These are phyloP conservation scores for Albatrellus sp. DNA, from an alignment of 1,284 basidiomycete species.

Conservation along the genomic window DNA sequence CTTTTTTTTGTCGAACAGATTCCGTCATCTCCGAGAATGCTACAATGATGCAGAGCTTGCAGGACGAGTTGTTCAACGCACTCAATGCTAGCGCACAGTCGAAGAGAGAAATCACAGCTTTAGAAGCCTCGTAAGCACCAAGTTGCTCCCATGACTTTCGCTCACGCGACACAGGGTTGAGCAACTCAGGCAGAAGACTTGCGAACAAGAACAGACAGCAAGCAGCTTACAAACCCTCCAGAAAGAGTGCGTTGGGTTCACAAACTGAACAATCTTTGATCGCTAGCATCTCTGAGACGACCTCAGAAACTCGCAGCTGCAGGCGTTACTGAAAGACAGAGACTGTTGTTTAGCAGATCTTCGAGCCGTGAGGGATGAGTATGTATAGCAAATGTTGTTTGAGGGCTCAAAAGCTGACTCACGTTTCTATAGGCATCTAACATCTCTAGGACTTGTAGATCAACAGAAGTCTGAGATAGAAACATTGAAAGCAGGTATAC, in stretches of 20 bases:
- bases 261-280: not conserved
- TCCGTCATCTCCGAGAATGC: not conserved
- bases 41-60: not conserved
- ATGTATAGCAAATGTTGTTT: not conserved
- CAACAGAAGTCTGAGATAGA: too few species aligned
- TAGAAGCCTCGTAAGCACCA: conserved; percentile 15
- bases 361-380: conserved; percentile 10
- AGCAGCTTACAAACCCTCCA: conserved; percentile 2
- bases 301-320: conserved; percentile 8
- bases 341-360: conserved; percentile 1
- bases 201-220: not conserved
- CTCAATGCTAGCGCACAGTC: conserved; percentile 10
- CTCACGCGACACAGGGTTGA: not conserved
- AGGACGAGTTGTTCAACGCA: conserved; percentile 8
- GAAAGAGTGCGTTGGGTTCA: conserved; percentile 2
- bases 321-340: conserved; percentile 7
- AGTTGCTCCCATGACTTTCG: not conserved
- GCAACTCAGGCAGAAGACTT: not conserved
- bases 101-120: conserved; percentile 11
- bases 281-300: not conserved
- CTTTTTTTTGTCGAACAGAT: not conserved
- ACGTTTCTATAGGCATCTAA: too few species aligned
- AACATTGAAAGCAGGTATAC: too few species aligned
- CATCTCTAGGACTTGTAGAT: too few species aligned
- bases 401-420: not conserved